Percentiles rank a stretch among this genome's conserved stretches.
Conservation (phyloP, 129 eudicot genomes). For the Flaveria ramosissima region DNA sequence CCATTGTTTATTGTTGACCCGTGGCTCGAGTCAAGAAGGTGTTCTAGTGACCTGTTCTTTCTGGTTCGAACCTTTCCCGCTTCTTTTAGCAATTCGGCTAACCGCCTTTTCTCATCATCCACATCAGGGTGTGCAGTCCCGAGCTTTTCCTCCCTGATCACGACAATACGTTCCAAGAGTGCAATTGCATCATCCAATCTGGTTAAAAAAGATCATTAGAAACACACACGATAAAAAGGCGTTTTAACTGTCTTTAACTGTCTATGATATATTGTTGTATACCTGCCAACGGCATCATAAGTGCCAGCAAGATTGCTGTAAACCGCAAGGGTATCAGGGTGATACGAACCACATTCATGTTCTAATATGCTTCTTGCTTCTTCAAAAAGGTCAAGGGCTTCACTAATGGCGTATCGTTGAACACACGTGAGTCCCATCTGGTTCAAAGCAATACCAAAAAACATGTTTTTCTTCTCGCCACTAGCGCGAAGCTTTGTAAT, state of each 20-base stretch:
- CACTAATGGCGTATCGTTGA: slow-evolving; percentile 66
- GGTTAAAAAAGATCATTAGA: not conserved
- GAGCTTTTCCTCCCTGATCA: slow-evolving; percentile 85
- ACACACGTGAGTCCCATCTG: slow-evolving; percentile 93
- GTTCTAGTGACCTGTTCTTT: slow-evolving; percentile 64
- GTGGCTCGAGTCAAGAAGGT: slow-evolving; percentile 60
- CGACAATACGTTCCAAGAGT: slow-evolving; percentile 66
- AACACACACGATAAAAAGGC: not conserved
- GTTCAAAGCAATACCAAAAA: slow-evolving; percentile 83
- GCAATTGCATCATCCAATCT: slow-evolving; percentile 88
- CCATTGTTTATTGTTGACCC: slow-evolving; percentile 37
- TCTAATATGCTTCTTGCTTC: slow-evolving; percentile 69
- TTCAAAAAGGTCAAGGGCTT: slow-evolving; percentile 72
- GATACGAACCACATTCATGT: slow-evolving; percentile 74
- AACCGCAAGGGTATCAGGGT: slow-evolving; percentile 85
- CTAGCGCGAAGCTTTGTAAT: slow-evolving; percentile 67
- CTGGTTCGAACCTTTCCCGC: slow-evolving; percentile 57
- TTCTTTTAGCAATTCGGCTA: slow-evolving; percentile 74
- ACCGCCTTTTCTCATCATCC: slow-evolving; percentile 77
- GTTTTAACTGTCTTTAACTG: not conserved
- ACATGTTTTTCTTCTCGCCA: slow-evolving; percentile 83
- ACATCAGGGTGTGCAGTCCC: slow-evolving; percentile 90
- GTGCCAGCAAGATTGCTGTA: slow-evolving; percentile 92
- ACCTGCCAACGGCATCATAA: slow-evolving; percentile 92
- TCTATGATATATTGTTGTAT: not conserved